phyloP scores from a whole-genome alignment of 192 early-diverging fungal genomes.

The Backusella circina region DNA sequence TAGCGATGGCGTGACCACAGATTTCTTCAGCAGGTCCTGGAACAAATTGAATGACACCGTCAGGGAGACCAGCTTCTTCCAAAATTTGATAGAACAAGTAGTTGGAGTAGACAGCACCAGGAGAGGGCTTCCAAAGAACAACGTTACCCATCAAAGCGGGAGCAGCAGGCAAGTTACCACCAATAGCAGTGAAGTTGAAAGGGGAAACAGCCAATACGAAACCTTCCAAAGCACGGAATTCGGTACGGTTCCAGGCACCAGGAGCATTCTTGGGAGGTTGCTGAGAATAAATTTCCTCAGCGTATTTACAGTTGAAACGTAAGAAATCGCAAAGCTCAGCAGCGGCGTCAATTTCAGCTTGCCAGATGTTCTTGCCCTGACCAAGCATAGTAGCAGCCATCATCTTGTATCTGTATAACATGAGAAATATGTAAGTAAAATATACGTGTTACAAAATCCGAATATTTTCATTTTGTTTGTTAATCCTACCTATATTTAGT shows the following conservation, averaged over 20 bases:
- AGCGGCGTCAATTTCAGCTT: slow-evolving; percentile 98
- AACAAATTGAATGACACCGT: slow-evolving; percentile 96
- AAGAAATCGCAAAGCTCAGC: slow-evolving; percentile 93
- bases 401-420: slow-evolving; percentile 50
- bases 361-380: slow-evolving; percentile 98
- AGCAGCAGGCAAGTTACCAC: slow-evolving; percentile 88
- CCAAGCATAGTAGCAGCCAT: slow-evolving; percentile 98
- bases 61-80: slow-evolving; percentile 93
- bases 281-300: slow-evolving; percentile 87
- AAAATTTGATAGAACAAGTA: slow-evolving; percentile 89
- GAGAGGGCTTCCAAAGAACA: slow-evolving; percentile 96
- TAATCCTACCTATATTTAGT: slow-evolving; percentile 80
- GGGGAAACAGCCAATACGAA: slow-evolving; percentile 97
- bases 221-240: slow-evolving; percentile 97
- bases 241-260: slow-evolving; percentile 90
- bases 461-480: not conserved
- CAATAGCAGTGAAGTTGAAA: slow-evolving; percentile 99
- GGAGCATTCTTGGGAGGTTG: slow-evolving; percentile 89
- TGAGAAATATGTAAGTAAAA: slow-evolving; percentile 17
- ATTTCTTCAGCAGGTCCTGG: slow-evolving; percentile 86
- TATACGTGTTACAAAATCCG: not conserved
- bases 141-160: slow-evolving; percentile 98
- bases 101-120: slow-evolving; percentile 83
- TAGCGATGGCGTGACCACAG: slow-evolving; percentile 73
- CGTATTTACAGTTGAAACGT: slow-evolving; percentile 94